These are phyloP conservation scores for Hymenoscyphus infarciens DNA, from an alignment of 2,329 filamentous ascomycete species.

Conservation along the genomic window DNA sequence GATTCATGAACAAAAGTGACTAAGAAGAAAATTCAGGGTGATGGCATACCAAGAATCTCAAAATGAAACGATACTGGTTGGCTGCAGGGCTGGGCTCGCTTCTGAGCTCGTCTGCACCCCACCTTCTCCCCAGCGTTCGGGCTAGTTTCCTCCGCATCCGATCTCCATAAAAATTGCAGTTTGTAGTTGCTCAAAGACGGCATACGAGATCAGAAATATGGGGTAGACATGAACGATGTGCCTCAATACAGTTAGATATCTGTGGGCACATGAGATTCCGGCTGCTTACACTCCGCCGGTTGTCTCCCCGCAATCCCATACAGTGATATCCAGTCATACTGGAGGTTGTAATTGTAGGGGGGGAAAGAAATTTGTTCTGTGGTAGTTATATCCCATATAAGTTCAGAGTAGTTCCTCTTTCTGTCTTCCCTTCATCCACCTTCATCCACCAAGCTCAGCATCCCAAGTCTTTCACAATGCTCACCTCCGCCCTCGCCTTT, in stretches of 20 bases:
- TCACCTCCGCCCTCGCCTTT: conserved; percentile 38
- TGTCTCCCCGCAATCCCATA: conserved; percentile 31
- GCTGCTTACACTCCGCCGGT: conserved; percentile 26
- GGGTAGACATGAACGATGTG: conserved; percentile 14
- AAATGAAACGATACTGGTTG: conserved; percentile 19
- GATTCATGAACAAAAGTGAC: not conserved
- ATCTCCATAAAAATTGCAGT: conserved; percentile 22
- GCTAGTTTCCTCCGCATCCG: conserved; percentile 20
- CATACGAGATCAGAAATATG: conserved; percentile 20
- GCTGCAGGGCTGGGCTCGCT: conserved; percentile 10
- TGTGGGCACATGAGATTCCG: conserved; percentile 19
- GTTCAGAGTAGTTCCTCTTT: conserved; percentile 12
- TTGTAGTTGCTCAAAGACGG: conserved; percentile 11
- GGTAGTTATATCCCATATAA: conserved; percentile 21
- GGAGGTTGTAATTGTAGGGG: not conserved
- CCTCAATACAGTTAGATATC: conserved; percentile 16
- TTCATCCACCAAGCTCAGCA: conserved; percentile 15
- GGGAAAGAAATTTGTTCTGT: not conserved
- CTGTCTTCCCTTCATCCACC: conserved; percentile 11
- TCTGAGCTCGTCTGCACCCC: conserved; percentile 8
- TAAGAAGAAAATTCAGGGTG: not conserved
- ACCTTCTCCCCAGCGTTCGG: conserved; percentile 16
- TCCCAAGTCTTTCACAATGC: conserved; percentile 27
- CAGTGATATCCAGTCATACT: conserved; percentile 7
- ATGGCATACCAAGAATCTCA: conserved; percentile 11